phyloP scores from a whole-genome alignment of 1,284 basidiomycete species.

The Melampsora larici-populina region DNA sequence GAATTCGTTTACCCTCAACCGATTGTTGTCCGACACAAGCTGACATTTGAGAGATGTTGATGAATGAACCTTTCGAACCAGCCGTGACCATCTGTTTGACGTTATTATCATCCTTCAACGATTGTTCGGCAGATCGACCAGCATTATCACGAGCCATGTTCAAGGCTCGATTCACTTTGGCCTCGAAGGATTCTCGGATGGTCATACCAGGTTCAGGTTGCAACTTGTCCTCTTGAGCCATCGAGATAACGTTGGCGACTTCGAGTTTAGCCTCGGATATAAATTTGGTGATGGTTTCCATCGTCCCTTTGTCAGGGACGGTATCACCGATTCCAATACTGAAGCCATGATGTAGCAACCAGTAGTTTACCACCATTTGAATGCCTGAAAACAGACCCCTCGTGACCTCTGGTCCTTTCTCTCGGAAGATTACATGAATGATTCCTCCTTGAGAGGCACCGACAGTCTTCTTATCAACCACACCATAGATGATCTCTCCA shows the following conservation, averaged over 20 bases:
- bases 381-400: conserved; percentile 87
- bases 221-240: conserved; percentile 75
- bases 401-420: conserved; percentile 92
- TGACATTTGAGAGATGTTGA: conserved; percentile 99
- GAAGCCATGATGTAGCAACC: conserved; percentile 98
- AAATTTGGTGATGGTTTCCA: conserved; percentile 77
- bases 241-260: conserved; percentile 68
- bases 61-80: conserved; percentile 91
- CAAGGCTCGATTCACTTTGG: conserved; percentile 81
- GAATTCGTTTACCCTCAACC: conserved; percentile 96
- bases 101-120: conserved; percentile 97
- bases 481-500: conserved; percentile 90
- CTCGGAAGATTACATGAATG: conserved; percentile 94
- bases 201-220: conserved; percentile 96
- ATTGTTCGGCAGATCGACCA: conserved; percentile 91
- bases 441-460: conserved; percentile 91
- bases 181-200: conserved; percentile 96
- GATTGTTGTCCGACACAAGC: conserved; percentile 98
- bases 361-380: conserved; percentile 94
- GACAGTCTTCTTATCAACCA: conserved; percentile 97
- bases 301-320: conserved; percentile 84
- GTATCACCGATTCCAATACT: conserved; percentile 99
- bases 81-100: conserved; percentile 99
- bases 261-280: conserved; percentile 77
- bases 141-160: conserved; percentile 94